Evolutionary conservation across 164 flowering plant species (phyloP).

Genomic region (Hamamelis virginiana): DNA sequence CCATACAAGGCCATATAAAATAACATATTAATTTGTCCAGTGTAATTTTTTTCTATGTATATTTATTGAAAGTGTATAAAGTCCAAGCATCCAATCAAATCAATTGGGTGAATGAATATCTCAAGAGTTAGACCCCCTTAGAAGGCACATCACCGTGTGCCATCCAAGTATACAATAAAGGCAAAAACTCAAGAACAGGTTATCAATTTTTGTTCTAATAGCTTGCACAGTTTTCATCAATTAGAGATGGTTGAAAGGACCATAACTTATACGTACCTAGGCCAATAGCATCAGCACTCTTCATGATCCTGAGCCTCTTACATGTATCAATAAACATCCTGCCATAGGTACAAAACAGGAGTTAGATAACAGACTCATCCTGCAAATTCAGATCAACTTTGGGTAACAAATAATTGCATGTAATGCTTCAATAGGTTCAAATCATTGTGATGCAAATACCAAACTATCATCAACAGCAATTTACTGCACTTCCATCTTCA

Average conservation of each 20-base stretch:
- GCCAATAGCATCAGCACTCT: constrained; percentile 39
- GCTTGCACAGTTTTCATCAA: not conserved
- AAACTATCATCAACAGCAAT: no score
- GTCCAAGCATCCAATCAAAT: not conserved
- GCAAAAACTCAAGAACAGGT: not conserved
- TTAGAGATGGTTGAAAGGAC: not conserved
- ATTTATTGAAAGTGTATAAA: no score
- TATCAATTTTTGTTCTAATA: not conserved
- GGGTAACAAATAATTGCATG: not conserved
- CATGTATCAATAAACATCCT: no score
- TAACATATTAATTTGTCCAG: no score
- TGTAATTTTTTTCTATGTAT: no score
- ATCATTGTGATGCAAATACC: no score
- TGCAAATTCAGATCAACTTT: not conserved
- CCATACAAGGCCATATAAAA: no score
- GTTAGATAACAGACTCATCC: not conserved
- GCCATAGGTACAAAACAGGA: constrained; percentile 1
- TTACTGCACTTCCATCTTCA: no score
- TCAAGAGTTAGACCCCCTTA: not conserved
- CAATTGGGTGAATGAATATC: not conserved
- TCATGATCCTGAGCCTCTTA: constrained; percentile 39
- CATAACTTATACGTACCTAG: constrained; percentile 19
- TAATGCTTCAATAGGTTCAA: not conserved
- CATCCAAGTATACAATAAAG: not conserved
- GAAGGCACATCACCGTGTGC: not conserved